Base-by-base conservation (phyloP, 2,329 filamentous ascomycete species). In the Aspergillus intermedius region DNA sequence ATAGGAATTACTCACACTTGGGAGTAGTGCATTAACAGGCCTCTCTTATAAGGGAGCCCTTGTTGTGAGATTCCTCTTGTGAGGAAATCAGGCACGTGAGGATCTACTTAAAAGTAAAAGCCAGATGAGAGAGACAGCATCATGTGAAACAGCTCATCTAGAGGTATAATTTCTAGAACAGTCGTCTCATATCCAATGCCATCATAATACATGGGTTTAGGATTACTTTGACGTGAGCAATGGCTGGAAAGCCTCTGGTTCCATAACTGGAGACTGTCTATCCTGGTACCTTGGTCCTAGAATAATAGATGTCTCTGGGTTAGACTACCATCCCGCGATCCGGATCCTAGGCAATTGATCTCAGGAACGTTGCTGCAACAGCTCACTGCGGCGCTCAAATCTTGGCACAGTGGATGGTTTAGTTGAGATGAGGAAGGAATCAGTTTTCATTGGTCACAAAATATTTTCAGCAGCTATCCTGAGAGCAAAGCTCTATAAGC, bases 41-140 rank as follows among this genome's bases (percentile, higher is more conserved):
- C 13, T 13, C 13, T 35, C 40, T 23, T 37, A 48, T 42, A 30
- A 48, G 30, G 39, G 41, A 25, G 12, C 17, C 17, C 17, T 12
- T 46, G 19, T 25, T 40, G 21, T 37, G 34, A 40, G 34, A 21
- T 23, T 47, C 45, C 45, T 48, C 46, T 48, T 48, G 30, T 37
- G 46, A 48, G 39, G 39, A 25, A 48, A 48, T 43, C 13, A 39
- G 40, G n/a, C 46, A 39, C 40, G 13, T 48, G 28, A 48, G 23
- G 39, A 13, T 37, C 28, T 40, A 34, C 25, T 25, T 44, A 25
- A 17, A 34, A 48, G 19, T 35, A 42, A 44, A 32, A 13, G 13
- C 19, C 23, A 42, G 37, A 47, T 13, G 42, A 22, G 39, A 22
- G 3, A 23, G 23, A 42, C n/a, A 12, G 5, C 5, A 25, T 34